Conservation (phyloP, 2,329 filamentous ascomycete species). For the Colletotrichum musicola region DNA sequence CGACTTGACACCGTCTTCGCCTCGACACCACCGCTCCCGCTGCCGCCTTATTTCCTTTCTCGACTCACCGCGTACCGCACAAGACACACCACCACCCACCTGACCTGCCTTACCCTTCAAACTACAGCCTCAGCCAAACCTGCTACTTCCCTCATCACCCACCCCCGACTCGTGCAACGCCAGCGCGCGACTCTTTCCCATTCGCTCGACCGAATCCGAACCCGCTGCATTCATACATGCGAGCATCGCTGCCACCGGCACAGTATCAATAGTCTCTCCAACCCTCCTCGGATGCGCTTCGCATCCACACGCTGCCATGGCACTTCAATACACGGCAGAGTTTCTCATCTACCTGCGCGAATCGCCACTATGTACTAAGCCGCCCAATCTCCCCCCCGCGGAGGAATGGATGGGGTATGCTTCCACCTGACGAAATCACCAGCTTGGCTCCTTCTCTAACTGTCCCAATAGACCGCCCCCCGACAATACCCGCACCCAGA, state of each 20-base stretch:
- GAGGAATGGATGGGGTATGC: slow-evolving; percentile 98
- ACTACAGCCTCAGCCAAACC: background rate
- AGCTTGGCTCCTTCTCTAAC: slow-evolving; percentile 31
- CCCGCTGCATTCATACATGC: slow-evolving; percentile 12
- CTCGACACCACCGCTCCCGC: slow-evolving; percentile 10
- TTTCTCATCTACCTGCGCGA: slow-evolving; percentile 80
- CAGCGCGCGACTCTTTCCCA: slow-evolving; percentile 11
- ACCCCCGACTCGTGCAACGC: slow-evolving; percentile 13
- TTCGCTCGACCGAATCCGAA: slow-evolving; percentile 6
- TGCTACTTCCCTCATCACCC: slow-evolving; percentile 10
- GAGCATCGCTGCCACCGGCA: slow-evolving; percentile 20
- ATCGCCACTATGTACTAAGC: slow-evolving; percentile 87
- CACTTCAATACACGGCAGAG: slow-evolving; percentile 79
- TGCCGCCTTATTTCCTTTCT: slow-evolving; percentile 3
- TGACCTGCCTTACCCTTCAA: slow-evolving; percentile 3
- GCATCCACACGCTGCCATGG: slow-evolving; percentile 58
- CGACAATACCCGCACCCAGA: slow-evolving; percentile 60
- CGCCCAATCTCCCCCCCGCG: slow-evolving; percentile 80
- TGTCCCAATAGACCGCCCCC: slow-evolving; percentile 54
- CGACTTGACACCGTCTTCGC: slow-evolving; percentile 15
- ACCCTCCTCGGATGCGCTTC: slow-evolving; percentile 51
- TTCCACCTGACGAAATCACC: background rate
- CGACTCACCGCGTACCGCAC: slow-evolving; percentile 5
- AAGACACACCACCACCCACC: background rate
- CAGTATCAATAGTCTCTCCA: slow-evolving; percentile 26